phyloP scores from a whole-genome alignment of 305 asterid species.

The Nicotiana rustica region DNA sequence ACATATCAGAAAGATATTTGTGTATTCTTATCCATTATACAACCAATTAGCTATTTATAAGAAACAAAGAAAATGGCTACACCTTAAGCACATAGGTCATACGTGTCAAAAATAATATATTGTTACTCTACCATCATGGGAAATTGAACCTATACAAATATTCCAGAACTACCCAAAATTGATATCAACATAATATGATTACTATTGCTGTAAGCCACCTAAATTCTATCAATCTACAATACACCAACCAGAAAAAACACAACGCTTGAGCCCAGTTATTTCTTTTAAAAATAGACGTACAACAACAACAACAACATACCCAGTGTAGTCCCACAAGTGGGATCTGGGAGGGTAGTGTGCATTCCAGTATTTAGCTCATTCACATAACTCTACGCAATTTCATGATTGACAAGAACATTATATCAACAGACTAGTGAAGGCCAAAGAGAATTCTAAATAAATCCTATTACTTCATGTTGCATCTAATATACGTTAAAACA shows the following conservation, averaged over 20 bases:
- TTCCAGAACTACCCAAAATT: not conserved
- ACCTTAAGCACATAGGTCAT: constrained; percentile 3
- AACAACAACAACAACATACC: not conserved
- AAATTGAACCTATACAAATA: not conserved
- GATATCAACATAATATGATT: constrained; percentile 5
- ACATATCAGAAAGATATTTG: not conserved
- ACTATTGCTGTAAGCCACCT: constrained; percentile 21
- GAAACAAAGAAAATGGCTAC: constrained; percentile 10
- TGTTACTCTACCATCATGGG: not conserved
- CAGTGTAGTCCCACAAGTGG: too few species aligned
- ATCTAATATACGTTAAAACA: constrained; percentile 44
- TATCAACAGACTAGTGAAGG: not conserved
- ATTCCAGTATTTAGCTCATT: constrained; percentile 36
- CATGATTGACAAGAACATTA: constrained; percentile 31
- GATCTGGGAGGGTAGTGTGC: not conserved
- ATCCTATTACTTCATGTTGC: constrained; percentile 15
- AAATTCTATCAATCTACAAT: not conserved
- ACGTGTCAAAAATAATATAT: not conserved
- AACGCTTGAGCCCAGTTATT: not conserved
- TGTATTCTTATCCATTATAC: constrained; percentile 26
- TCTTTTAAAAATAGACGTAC: not conserved
- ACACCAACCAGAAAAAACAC: not conserved
- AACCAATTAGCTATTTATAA: not conserved
- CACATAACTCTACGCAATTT: constrained; percentile 31
- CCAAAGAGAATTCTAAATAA: constrained; percentile 17